phyloP scores from a whole-genome alignment of 2,329 filamentous ascomycete genomes.

The Mollisia scopiformis region DNA sequence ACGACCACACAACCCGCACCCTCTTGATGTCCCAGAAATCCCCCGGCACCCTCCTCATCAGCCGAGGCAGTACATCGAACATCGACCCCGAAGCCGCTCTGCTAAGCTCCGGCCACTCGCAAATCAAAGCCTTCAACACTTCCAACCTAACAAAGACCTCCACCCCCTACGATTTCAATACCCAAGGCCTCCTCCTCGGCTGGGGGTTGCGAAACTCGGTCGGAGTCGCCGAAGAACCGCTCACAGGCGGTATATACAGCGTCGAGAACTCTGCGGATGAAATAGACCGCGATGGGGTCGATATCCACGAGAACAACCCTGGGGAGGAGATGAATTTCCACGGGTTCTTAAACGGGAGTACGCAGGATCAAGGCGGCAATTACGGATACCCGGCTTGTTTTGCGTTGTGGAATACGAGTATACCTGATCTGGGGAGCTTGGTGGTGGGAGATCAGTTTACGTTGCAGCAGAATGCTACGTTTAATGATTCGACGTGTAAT shows the following conservation, averaged over 20 bases:
- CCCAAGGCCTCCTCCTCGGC: slow-evolving; percentile 53
- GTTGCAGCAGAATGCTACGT: slow-evolving; percentile 38
- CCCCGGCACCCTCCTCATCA: slow-evolving; percentile 64
- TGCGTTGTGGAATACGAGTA: slow-evolving; percentile 61
- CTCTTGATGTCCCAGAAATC: slow-evolving; percentile 60
- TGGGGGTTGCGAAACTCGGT: slow-evolving; percentile 78
- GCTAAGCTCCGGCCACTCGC: slow-evolving; percentile 60
- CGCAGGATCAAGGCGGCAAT: slow-evolving; percentile 49
- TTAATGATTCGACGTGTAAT: slow-evolving; percentile 50
- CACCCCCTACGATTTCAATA: slow-evolving; percentile 48
- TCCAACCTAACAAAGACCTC: slow-evolving; percentile 33
- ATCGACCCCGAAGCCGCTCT: slow-evolving; percentile 58
- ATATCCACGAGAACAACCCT: slow-evolving; percentile 70
- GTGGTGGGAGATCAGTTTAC: slow-evolving; percentile 54
- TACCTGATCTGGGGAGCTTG: slow-evolving; percentile 46
- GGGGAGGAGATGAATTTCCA: slow-evolving; percentile 77
- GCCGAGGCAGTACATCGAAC: slow-evolving; percentile 65
- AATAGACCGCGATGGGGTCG: slow-evolving; percentile 57
- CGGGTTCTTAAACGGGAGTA: slow-evolving; percentile 51
- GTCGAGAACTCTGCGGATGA: slow-evolving; percentile 76
- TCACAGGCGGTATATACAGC: slow-evolving; percentile 54
- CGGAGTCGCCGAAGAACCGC: slow-evolving; percentile 66
- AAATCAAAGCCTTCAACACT: slow-evolving; percentile 65
- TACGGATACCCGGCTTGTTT: slow-evolving; percentile 75
- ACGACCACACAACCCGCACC: slow-evolving; percentile 68